Base-by-base conservation (phyloP, 2,329 filamentous ascomycete genomes). In the Lecanoromycetidae sp. region DNA sequence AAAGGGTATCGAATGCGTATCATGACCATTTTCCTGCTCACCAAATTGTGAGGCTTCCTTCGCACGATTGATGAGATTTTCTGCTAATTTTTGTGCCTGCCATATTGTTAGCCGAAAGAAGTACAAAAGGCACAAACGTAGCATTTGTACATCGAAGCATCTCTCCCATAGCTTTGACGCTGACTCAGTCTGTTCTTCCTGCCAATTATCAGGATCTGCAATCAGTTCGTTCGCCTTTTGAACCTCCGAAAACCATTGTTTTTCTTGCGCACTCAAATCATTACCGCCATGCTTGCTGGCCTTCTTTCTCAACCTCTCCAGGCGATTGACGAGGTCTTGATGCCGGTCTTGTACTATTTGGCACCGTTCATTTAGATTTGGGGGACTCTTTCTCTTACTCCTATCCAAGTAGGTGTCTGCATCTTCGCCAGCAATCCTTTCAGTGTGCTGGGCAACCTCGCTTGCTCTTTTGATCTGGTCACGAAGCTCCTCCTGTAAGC, bases 261-360 rank as follows among this genome's bases (percentile, higher is more conserved):
- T 63, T 52, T 72, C 70, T 51, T 65, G 70, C 22, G 68, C 63
- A 48, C 66, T 70, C 30, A 72, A 56, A 8, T 67, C 65, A 8
- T 64, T 61, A 13, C 67, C 68, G 12, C 65, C 65, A 2, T 64
- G 61, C 43, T 66, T 65, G 37, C 61, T 50, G 25, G 70, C 56
- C 55, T 66, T 71, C 26, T 58, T 63, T 25, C 67, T 63, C 34
- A 73, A 51, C n/a, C 58, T 56, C 42, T 69, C 65, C 52, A 71
- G 70, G 48, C 70, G 59, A 30, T 61, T 55, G 4, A 60, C 57
- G 25, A 72, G 57, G 13, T 66, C 54, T 19, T 57, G 54, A 48
- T 72, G 70, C 45, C 57, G 60, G 22, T 63, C 58, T 48, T 61
- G 62, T 6, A 66, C 66, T 23, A 60, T 58, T 32, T 65, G 52